Evolutionary conservation across 352 stramenopile species (phyloP).

Genomic region (Phytophthora constricta): DNA sequence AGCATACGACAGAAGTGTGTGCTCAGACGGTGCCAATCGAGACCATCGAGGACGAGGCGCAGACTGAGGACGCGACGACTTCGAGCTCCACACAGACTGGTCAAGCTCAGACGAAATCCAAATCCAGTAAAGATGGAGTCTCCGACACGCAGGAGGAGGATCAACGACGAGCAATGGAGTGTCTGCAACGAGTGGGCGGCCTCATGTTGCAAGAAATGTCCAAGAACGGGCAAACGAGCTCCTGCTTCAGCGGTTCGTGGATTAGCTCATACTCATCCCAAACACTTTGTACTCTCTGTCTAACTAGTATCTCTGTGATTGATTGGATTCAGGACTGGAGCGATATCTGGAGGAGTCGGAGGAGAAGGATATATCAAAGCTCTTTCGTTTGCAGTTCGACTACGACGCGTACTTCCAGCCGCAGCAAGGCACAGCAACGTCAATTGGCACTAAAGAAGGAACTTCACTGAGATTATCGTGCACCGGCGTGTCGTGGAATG

Average conservation of each 20-base stretch:
- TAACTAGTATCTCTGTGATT: background rate
- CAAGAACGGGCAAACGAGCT: slow-evolving; percentile 45
- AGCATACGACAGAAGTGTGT: slow-evolving; percentile 35
- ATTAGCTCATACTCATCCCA: no score
- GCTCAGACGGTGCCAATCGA: slow-evolving; percentile 44
- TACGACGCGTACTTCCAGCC: slow-evolving; percentile 73
- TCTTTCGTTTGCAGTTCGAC: slow-evolving; percentile 74
- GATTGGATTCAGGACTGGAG: slow-evolving; percentile 49
- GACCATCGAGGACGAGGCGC: slow-evolving; percentile 43
- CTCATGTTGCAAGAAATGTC: slow-evolving; percentile 71
- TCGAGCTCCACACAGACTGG: slow-evolving; percentile 56
- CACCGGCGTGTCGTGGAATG: slow-evolving; percentile 89
- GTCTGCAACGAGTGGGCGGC: slow-evolving; percentile 50
- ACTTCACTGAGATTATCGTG: slow-evolving; percentile 72
- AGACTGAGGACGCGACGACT: slow-evolving; percentile 43
- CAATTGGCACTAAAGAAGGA: slow-evolving; percentile 4
- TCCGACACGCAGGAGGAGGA: slow-evolving; percentile 46
- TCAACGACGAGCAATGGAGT: slow-evolving; percentile 36
- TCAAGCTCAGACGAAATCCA: slow-evolving; percentile 40
- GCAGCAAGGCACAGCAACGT: slow-evolving; percentile 24
- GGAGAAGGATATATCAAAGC: slow-evolving; percentile 69
- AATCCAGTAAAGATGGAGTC: slow-evolving; percentile 30
- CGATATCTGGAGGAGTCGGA: slow-evolving; percentile 64
- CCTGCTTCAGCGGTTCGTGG: slow-evolving; percentile 51
- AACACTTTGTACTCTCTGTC: background rate